phyloP scores from a whole-genome alignment of 495 filamentous ascomycete species.

The Neurospora discreta region DNA sequence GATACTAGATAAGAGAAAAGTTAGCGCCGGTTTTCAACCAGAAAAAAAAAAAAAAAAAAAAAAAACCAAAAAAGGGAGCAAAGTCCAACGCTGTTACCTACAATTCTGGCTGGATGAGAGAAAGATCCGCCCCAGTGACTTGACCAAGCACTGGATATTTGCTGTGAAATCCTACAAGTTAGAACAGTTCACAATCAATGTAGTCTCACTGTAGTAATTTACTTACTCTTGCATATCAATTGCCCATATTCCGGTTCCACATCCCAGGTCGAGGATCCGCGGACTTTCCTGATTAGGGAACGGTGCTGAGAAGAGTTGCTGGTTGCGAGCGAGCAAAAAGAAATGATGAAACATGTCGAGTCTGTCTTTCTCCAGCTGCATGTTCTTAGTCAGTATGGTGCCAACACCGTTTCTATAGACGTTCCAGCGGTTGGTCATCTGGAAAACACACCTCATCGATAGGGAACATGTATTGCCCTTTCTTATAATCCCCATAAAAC shows the following conservation, averaged over 20 bases:
- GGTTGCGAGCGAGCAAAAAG: constrained; percentile 53
- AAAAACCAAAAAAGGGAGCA: too few relatives aligned
- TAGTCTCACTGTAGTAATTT: neutral
- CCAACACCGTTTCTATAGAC: neutral
- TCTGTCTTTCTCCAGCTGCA: constrained; percentile 56
- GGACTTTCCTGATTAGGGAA: constrained; percentile 25
- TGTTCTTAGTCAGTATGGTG: constrained; percentile 5
- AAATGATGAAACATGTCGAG: constrained; percentile 72
- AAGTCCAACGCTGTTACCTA: constrained; percentile 20
- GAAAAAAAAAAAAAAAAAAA: too few relatives aligned
- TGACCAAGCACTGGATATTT: constrained; percentile 9
- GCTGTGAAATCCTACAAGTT: constrained; percentile 12
- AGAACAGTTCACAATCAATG: neutral
- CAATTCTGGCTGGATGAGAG: constrained; percentile 68
- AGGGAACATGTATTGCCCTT: constrained; percentile 50
- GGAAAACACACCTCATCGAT: constrained; percentile 44
- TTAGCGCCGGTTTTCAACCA: too few relatives aligned
- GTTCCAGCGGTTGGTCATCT: neutral
- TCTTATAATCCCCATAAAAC: constrained; percentile 35
- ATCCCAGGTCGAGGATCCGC: constrained; percentile 71
- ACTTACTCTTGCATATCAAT: constrained; percentile 77
- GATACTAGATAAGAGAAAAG: constrained; percentile 37
- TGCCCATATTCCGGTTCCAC: constrained; percentile 85
- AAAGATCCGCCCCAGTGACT: constrained; percentile 44
- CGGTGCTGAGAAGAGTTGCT: constrained; percentile 45